Evolutionary conservation across 108 stramenopile species (phyloP), one percentile per base, ranked within the genome.

Genomic region (Thalassiosira profunda): DNA sequence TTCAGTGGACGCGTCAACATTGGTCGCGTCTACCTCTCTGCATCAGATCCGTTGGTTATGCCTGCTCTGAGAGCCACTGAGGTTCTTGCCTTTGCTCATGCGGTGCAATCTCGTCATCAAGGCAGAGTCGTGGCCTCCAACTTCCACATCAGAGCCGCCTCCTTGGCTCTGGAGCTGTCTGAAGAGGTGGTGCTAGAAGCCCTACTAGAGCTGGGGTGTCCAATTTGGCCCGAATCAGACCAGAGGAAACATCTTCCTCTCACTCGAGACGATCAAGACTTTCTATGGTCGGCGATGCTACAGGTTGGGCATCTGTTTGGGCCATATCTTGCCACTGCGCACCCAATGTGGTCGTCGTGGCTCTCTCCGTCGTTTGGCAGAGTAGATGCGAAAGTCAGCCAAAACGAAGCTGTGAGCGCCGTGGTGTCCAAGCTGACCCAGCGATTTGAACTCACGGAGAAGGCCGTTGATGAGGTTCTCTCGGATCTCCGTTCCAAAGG

Each of bases 21-120:
- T 45, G 94, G 94, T 23, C 76, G 83, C n/a, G 75, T 93, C 20
- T 86, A 86, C 47, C 60, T 96, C 20, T 76, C 84, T 3, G 94
- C 92, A 36, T 72, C 72, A n/a, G 38, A 65, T 26, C 82, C 85
- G 24, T 23, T 88, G 30, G 41, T 45, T 7, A 70, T 92, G 75
- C 41, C 42, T 20, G 38, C 43, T 17, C 10, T 45, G n/a, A 34
- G 44, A 1, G 12, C 36, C 8, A 48, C 31, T 3, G 67, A 74
- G 45, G 49, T 78, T n/a, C 47, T 41, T 29, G 29, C 28, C 25
- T 51, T 89, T 25, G 86, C 69, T 12, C 14, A 58, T 33, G 62
- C 66, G 28, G 71, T 96, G 48, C 90, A 91, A 72, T 17, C 14
- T 7, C 49, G 64, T 40, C 94, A 96, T 45, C 74, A 84, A 61